phyloP scores from a whole-genome alignment of 139 green algal genomes.

The Tetradesmus obliquus region DNA sequence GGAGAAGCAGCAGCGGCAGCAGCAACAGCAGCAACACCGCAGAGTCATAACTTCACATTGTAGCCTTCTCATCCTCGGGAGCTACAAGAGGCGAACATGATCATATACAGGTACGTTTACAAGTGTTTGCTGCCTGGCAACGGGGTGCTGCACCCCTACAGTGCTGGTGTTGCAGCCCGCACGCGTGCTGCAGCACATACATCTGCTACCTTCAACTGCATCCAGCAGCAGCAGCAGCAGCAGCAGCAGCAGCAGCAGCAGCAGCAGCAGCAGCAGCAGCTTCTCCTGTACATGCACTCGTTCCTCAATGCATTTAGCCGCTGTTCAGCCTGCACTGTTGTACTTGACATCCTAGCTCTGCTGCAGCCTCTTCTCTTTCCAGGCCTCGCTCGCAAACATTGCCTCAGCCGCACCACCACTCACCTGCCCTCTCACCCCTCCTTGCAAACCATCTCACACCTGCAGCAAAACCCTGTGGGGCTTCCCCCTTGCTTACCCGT shows the following conservation, averaged over 20 bases:
- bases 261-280: too few relatives aligned
- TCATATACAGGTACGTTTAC: not conserved
- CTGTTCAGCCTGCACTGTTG: too few relatives aligned
- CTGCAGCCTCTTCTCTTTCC: too few relatives aligned
- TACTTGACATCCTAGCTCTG: too few relatives aligned
- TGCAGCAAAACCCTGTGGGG: slow-evolving; percentile 30
- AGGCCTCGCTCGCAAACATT: too few relatives aligned
- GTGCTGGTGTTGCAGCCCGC: not conserved
- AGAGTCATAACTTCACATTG: not conserved
- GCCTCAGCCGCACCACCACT: too few relatives aligned
- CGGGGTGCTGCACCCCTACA: not conserved
- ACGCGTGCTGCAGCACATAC: not conserved
- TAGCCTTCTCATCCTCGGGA: not conserved
- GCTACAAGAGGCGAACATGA: not conserved
- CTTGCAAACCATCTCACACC: not conserved
- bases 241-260: too few relatives aligned
- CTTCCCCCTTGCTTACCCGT: slow-evolving; percentile 9
- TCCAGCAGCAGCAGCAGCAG: too few relatives aligned
- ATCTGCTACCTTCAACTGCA: not conserved
- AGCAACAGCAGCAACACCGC: not conserved
- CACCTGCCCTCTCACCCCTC: not conserved
- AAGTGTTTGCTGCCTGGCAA: not conserved
- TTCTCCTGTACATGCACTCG: too few relatives aligned
- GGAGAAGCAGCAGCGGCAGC: not conserved
- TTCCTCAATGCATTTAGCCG: too few relatives aligned